A percentile compares a stretch with the other conserved stretches of the same genome.
phyloP scores from a whole-genome alignment of 192 early-diverging fungal species.

The Coemansia sp. region DNA sequence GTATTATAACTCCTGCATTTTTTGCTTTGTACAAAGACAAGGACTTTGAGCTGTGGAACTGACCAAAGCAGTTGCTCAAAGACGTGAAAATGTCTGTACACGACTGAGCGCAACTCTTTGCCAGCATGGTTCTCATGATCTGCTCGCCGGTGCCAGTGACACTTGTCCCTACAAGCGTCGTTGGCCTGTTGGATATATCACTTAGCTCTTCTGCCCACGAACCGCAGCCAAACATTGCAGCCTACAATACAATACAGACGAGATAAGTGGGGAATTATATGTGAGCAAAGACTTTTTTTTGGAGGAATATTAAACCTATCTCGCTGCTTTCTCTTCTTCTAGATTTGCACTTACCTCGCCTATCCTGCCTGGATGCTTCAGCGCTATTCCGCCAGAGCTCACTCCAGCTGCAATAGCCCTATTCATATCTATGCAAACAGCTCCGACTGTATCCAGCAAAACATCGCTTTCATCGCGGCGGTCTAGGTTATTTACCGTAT shows the following conservation, averaged over 20 bases:
- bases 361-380: conserved; percentile 79
- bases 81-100: conserved; percentile 18
- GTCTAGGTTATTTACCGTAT: too few relatives aligned
- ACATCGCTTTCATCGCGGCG: conserved; percentile 7
- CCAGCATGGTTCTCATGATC: conserved; percentile 72
- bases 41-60: conserved; percentile 8
- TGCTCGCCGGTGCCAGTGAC: conserved; percentile 78
- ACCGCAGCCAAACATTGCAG: conserved; percentile 78
- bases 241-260: conserved; percentile 47
- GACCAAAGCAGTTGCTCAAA: conserved; percentile 17
- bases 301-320: too few relatives aligned
- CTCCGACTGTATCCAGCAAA: conserved; percentile 83
- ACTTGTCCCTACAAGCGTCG: conserved; percentile 60
- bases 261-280: too few relatives aligned
- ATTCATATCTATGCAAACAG: conserved; percentile 64
- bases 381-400: conserved; percentile 81
- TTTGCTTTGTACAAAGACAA: conserved; percentile 10
- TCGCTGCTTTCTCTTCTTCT: too few relatives aligned
- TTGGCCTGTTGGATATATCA: not conserved
- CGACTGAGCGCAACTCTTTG: conserved; percentile 55
- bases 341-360: conserved; percentile 75
- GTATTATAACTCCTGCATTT: conserved; percentile 23
- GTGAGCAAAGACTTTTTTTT: too few relatives aligned
- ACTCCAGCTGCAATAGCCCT: conserved; percentile 73
- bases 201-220: conserved; percentile 69